Percentiles rank a stretch among this genome's conserved stretches.
phyloP scores from a whole-genome alignment of 768 basidiomycete genomes.

The Russula sp. region DNA sequence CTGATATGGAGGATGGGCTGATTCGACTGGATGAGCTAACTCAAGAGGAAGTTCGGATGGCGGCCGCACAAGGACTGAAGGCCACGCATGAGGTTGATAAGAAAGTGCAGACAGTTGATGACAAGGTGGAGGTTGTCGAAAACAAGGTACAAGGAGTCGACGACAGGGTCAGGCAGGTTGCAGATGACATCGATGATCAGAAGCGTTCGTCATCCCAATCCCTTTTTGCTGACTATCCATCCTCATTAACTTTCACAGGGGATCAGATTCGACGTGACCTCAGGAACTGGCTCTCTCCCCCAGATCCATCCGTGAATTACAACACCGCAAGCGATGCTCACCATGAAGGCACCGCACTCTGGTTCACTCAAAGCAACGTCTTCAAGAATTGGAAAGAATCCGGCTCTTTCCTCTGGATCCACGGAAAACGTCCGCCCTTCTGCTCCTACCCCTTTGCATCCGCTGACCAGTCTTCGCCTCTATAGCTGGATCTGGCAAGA shows the following conservation, averaged over 20 bases:
- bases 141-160: no score
- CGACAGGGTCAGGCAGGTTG: no score
- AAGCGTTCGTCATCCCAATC: conserved; percentile 1
- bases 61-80: neutral
- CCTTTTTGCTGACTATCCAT: no score
- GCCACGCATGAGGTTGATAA: neutral
- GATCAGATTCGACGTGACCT: neutral
- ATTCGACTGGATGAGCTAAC: neutral
- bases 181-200: neutral
- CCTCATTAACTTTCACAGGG: neutral
- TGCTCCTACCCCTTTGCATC: no score
- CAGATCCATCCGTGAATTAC: neutral
- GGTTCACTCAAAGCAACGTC: neutral
- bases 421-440: no score
- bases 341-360: neutral
- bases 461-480: no score
- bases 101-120: no score
- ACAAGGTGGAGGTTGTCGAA: neutral
- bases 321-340: neutral
- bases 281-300: neutral
- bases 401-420: no score
- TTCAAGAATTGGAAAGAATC: no score
- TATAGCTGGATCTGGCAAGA: no score
- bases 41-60: neutral
- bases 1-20: neutral